Evolutionary conservation across 371 early-diverging fungal species (phyloP), one percentile per base, ranked within the genome.

Genomic region (Mortierella sp.): DNA sequence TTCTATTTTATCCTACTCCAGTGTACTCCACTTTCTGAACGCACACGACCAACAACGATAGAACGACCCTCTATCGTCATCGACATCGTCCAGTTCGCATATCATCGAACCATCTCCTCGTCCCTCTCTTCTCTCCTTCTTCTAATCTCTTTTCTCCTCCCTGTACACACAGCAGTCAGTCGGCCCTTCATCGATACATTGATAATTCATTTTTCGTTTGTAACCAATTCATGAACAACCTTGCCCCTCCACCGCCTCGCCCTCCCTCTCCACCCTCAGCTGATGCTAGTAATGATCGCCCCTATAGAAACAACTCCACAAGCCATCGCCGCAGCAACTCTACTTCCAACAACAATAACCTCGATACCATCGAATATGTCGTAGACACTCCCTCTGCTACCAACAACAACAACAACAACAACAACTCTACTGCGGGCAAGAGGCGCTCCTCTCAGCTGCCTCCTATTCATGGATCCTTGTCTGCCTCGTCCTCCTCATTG

Each of bases 191-290:
- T 45, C 47, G 47, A 45, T n/a, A n/a, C n/a, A n/a, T n/a, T n/a
- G n/a, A n/a, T n/a, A n/a, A n/a, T n/a, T n/a, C n/a, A n/a, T n/a
- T n/a, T n/a, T n/a, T n/a, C n/a, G n/a, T n/a, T 9, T 37, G 61
- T 61, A 58, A 66, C 37, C 43, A 67, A 64, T 73, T 63, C 29
- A 80, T 80, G 80, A 80, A 70, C 70, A 76, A 64, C 71, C 24
- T 73, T 72, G 44, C 26, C 29, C 52, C 71, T 31, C 72, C 55
- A 6, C 66, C 65, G 50, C 55, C 52, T 64, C 79, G 29, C 31
- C 55, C 71, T 37, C 70, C 44, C 61, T 34, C 61, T 22, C 37
- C 61, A 1, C 19, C 61, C 22, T 61, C 61, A 22, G 19, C 37
- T 22, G 37, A 31, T 22, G 37, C 61, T 34, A 77, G 37, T 52